Evolutionary conservation across 345 rosid species (phyloP).

Genomic region (Eucalyptus sp.): DNA sequence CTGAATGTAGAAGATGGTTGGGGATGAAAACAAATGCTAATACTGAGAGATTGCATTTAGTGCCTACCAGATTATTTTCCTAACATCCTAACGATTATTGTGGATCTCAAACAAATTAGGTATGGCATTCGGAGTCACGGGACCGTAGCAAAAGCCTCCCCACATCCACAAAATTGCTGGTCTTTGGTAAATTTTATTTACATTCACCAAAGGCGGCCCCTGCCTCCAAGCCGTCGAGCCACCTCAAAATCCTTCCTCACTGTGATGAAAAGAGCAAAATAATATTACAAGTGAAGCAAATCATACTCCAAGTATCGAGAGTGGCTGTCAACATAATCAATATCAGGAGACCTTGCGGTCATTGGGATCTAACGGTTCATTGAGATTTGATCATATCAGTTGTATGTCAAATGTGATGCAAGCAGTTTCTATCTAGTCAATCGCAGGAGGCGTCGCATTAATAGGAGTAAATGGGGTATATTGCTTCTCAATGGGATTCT

Average conservation of each 20-base stretch:
- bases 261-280: constrained; percentile 2
- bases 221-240: constrained; percentile 76
- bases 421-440: not conserved
- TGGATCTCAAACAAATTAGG: not conserved
- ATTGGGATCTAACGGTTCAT: not conserved
- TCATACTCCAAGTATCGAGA: not conserved
- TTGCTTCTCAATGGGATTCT: not conserved
- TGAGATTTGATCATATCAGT: not conserved
- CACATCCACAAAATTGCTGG: not conserved
- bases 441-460: not conserved
- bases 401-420: not conserved
- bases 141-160: not conserved
- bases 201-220: constrained; percentile 45
- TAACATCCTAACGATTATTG: not conserved
- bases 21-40: not conserved
- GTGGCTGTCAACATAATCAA: not conserved
- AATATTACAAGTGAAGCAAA: not conserved
- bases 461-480: not conserved
- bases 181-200: not conserved
- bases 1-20: not conserved
- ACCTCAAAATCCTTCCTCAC: constrained; percentile 85
- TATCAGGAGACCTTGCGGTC: not conserved
- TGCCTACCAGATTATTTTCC: not conserved
- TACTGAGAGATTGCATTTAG: not conserved
- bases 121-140: not conserved